A percentile compares a stretch with the other conserved stretches of the same genome.
phyloP scores from a whole-genome alignment of 306 rosid species.

The Casuarina cunninghamiana region DNA sequence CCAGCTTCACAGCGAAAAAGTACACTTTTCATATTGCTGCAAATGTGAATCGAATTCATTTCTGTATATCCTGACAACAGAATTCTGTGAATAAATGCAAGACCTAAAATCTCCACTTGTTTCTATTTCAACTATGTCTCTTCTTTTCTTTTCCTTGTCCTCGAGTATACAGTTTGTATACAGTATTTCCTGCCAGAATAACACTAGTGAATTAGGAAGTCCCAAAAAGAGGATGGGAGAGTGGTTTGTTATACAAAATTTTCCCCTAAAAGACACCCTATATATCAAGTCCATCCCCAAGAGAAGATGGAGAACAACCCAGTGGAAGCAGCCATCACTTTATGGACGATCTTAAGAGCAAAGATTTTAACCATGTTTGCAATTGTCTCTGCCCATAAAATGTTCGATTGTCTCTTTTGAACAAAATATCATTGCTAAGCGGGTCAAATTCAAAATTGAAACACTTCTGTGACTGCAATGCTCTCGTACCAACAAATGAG shows the following conservation, averaged over 20 bases:
- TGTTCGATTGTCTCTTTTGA: background rate
- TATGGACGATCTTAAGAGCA: conserved; percentile 1
- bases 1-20: background rate
- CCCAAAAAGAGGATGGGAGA: background rate
- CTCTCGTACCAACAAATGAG: background rate
- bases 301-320: background rate
- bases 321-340: background rate
- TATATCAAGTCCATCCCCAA: background rate
- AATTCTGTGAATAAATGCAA: background rate
- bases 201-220: background rate
- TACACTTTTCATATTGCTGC: background rate
- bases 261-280: background rate
- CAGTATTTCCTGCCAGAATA: background rate
- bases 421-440: background rate
- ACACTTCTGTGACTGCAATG: background rate
- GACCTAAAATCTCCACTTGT: background rate
- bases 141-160: background rate
- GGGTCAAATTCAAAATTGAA: background rate
- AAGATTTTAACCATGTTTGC: background rate
- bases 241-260: background rate
- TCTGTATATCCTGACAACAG: background rate
- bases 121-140: background rate
- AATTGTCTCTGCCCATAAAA: background rate
- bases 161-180: background rate
- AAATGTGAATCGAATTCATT: background rate